phyloP scores from a whole-genome alignment of 2,329 filamentous ascomycete species.

The Arachnopeziza araneosa region DNA sequence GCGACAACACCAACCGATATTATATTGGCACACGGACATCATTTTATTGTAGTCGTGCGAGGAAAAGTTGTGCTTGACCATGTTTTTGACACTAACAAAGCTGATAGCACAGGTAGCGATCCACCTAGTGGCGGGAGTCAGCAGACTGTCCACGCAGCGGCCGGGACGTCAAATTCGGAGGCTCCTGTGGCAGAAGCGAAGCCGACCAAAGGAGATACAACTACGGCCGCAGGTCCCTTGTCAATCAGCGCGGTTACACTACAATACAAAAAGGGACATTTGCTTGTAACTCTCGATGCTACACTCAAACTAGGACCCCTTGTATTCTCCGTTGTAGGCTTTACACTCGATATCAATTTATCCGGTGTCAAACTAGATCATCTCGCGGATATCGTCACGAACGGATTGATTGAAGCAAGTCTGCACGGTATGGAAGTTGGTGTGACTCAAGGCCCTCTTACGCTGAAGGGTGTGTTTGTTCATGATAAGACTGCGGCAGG shows the following conservation, averaged over 20 bases:
- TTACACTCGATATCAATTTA: constrained; percentile 16
- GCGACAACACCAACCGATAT: not conserved
- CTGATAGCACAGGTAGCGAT: too few species aligned
- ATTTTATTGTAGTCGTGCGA: constrained; percentile 5
- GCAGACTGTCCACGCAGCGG: not conserved
- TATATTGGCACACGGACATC: constrained; percentile 1
- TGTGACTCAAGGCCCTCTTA: constrained; percentile 33
- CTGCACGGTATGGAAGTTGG: constrained; percentile 30
- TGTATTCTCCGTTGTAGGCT: constrained; percentile 3
- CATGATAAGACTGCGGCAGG: constrained; percentile 17
- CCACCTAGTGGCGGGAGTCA: not conserved
- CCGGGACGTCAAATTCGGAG: not conserved
- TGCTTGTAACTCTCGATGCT: constrained; percentile 6
- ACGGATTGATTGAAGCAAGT: not conserved
- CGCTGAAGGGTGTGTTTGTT: constrained; percentile 33
- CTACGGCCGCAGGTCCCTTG: not conserved
- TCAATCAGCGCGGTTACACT: constrained; percentile 1
- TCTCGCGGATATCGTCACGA: not conserved
- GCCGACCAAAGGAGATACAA: not conserved
- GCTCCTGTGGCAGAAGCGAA: not conserved
- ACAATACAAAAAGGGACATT: constrained; percentile 1
- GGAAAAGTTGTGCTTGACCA: constrained; percentile 5
- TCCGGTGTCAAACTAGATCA: not conserved
- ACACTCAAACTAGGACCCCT: constrained; percentile 7
- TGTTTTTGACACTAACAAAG: not conserved